phyloP scores from a whole-genome alignment of 176 grass and related monocot species.

The Tillandsia leiboldiana region DNA sequence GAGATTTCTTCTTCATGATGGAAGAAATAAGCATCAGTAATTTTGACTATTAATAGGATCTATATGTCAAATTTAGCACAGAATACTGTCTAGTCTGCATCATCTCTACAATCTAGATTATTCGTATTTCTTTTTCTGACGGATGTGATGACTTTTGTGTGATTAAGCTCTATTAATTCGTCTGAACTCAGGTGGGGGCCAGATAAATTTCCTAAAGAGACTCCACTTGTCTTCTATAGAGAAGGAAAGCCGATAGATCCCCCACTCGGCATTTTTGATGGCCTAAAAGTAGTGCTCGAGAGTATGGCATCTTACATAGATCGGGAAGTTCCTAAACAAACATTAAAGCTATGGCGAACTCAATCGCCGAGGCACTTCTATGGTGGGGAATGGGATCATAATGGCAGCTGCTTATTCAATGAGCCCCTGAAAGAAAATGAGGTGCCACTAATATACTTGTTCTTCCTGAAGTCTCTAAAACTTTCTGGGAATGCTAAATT shows the following conservation, averaged over 20 bases:
- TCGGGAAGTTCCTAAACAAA: slow-evolving; percentile 61
- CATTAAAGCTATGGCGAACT: slow-evolving; percentile 70
- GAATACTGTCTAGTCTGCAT: no score
- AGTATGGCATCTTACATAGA: slow-evolving; percentile 75
- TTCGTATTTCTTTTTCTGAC: background rate
- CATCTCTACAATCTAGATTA: no score
- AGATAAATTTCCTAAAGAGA: slow-evolving; percentile 85
- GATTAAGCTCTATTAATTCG: background rate
- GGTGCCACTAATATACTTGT: slow-evolving; percentile 22
- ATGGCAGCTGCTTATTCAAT: slow-evolving; percentile 67
- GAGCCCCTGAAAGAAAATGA: slow-evolving; percentile 53
- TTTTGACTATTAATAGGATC: no score
- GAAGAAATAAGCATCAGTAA: no score
- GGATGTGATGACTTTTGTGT: background rate
- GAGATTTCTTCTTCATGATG: no score
- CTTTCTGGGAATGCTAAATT: background rate
- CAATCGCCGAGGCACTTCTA: slow-evolving; percentile 86
- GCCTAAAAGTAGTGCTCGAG: slow-evolving; percentile 56
- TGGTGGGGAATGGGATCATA: slow-evolving; percentile 89
- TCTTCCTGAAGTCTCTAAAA: background rate
- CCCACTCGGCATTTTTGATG: slow-evolving; percentile 46
- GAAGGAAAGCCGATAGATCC: slow-evolving; percentile 69
- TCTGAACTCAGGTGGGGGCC: slow-evolving; percentile 55
- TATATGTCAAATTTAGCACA: no score
- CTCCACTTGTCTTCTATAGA: slow-evolving; percentile 75